These are phyloP conservation scores for Tricladium varicosporioides DNA, from an alignment of 2,329 filamentous ascomycete genomes.

Conservation along the genomic window DNA sequence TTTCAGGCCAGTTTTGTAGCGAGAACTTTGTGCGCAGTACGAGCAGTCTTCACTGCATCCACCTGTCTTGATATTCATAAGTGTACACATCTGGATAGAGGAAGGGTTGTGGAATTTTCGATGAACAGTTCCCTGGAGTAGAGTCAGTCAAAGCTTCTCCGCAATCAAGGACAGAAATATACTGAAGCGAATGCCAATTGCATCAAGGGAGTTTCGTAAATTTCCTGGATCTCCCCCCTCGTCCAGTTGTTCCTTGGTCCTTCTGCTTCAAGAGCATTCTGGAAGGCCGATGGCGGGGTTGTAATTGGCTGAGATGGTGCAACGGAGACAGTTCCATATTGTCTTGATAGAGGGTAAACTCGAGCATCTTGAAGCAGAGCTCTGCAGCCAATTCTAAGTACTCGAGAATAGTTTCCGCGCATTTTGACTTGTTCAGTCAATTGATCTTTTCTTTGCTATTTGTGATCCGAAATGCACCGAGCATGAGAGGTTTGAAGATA, in stretches of 20 bases:
- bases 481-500: not conserved
- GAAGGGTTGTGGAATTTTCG: conserved; percentile 81
- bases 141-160: conserved; percentile 10
- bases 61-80: conserved; percentile 96
- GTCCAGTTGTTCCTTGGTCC: conserved; percentile 74
- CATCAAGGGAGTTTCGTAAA: conserved; percentile 80
- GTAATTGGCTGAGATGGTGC: conserved; percentile 6
- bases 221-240: conserved; percentile 73
- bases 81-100: conserved; percentile 85
- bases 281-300: conserved; percentile 19
- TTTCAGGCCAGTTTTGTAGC: conserved; percentile 73
- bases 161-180: conserved; percentile 33
- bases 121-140: conserved; percentile 68
- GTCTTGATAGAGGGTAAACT: conserved; percentile 10
- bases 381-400: conserved; percentile 12
- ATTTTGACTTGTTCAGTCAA: conserved; percentile 16
- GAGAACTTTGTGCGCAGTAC: conserved; percentile 85
- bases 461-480: not conserved
- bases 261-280: conserved; percentile 56
- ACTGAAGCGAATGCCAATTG: conserved; percentile 75
- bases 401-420: conserved; percentile 16
- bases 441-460: not conserved
- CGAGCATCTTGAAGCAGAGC: conserved; percentile 17
- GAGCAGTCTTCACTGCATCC: conserved; percentile 91
- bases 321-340: conserved; percentile 26